Evolutionary conservation across 2,329 filamentous ascomycete species (phyloP).

Genomic region (Fusarium multiceps): DNA sequence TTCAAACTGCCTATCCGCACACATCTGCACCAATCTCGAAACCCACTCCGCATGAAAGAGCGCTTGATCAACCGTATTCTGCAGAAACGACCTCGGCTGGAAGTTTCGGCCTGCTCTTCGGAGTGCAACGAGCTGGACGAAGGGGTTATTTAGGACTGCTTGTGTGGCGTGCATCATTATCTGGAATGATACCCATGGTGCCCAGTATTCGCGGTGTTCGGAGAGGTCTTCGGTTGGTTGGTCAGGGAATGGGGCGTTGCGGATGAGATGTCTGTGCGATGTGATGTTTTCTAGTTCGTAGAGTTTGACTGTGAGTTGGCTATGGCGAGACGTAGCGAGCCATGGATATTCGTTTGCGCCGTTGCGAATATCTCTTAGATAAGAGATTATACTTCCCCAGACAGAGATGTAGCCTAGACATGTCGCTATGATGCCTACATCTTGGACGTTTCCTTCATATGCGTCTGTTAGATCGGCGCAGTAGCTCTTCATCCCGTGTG

Average conservation of each 20-base stretch:
- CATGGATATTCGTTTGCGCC: conserved; percentile 39
- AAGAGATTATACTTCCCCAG: conserved; percentile 37
- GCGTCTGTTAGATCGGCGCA: conserved; percentile 38
- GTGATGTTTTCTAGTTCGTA: conserved; percentile 39
- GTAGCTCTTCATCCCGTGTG: conserved; percentile 29
- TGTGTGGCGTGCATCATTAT: conserved; percentile 41
- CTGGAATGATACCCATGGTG: conserved; percentile 36
- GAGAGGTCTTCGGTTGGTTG: conserved; percentile 16
- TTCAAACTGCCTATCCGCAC: conserved; percentile 30
- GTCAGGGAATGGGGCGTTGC: conserved; percentile 39
- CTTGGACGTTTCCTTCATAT: conserved; percentile 26
- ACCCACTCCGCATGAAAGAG: conserved; percentile 42
- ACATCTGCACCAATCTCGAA: conserved; percentile 39
- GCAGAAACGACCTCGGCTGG: conserved; percentile 38
- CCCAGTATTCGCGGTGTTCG: conserved; percentile 39
- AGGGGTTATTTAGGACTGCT: conserved; percentile 38
- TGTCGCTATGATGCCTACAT: conserved; percentile 19
- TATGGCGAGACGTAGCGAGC: conserved; percentile 33
- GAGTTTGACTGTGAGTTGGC: conserved; percentile 33
- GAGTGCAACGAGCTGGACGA: conserved; percentile 41
- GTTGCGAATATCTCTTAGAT: conserved; percentile 33
- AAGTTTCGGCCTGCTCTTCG: conserved; percentile 26
- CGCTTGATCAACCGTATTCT: conserved; percentile 43
- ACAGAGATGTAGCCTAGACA: conserved; percentile 13
- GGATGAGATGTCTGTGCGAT: conserved; percentile 33